A percentile compares a stretch with the other conserved stretches of the same genome.
Conservation (phyloP, 2,329 filamentous ascomycete genomes). For the Scopulariopsis brevicaulis region DNA sequence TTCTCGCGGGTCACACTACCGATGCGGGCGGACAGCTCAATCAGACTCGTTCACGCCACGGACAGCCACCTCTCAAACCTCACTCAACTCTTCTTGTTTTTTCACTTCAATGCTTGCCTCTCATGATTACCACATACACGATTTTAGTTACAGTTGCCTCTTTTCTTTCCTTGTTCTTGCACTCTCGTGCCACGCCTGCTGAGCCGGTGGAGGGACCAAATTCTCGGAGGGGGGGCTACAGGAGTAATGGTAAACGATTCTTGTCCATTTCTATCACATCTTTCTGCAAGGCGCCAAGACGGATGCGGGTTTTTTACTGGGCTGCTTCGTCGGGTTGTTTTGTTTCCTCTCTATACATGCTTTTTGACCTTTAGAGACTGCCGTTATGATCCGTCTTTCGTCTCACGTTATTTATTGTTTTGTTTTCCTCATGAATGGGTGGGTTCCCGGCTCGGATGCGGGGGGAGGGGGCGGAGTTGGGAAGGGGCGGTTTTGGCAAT, state of each 20-base stretch:
- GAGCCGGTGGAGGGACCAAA: background rate
- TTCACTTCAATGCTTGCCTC: constrained; percentile 1
- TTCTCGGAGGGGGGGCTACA: background rate
- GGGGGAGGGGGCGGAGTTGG: background rate
- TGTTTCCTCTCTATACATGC: background rate
- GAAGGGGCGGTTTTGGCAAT: background rate
- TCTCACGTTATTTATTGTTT: background rate
- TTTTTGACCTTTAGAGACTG: background rate
- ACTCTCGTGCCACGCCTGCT: background rate
- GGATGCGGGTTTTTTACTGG: background rate
- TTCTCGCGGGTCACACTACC: too few relatives aligned
- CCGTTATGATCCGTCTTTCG: background rate
- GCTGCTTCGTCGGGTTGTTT: background rate
- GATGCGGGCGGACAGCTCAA: background rate
- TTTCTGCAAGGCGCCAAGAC: background rate
- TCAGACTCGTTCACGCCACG: background rate
- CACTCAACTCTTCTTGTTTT: constrained; percentile 6
- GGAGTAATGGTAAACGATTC: background rate
- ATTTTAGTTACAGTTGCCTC: background rate
- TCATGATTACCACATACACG: background rate
- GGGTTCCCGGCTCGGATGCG: background rate
- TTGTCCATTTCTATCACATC: background rate
- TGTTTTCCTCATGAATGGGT: background rate
- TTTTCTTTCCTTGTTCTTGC: constrained; percentile 2
- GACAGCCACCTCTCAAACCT: constrained; percentile 4